These are phyloP conservation scores for Aaosphaeria arxii DNA, from an alignment of 2,329 filamentous ascomycete species.

Conservation along the genomic window DNA sequence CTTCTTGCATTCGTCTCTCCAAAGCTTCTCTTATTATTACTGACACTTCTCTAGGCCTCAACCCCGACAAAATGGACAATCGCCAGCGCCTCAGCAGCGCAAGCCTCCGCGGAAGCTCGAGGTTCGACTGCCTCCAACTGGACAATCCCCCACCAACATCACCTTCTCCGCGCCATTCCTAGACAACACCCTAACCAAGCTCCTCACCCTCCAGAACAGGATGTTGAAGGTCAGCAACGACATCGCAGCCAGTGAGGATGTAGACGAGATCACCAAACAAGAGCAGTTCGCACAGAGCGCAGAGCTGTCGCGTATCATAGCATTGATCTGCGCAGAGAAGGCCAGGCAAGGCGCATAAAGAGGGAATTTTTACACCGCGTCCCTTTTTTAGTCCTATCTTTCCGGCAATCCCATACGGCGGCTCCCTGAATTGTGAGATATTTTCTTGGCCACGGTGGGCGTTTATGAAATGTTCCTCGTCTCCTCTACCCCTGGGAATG, in stretches of 20 bases:
- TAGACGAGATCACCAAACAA: constrained; percentile 47
- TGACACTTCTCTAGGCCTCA: background rate
- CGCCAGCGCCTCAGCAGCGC: constrained; percentile 11
- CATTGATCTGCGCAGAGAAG: constrained; percentile 52
- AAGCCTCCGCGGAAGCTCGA: constrained; percentile 46
- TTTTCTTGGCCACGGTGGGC: too few species aligned
- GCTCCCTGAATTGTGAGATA: too few species aligned
- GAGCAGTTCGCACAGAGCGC: constrained; percentile 51
- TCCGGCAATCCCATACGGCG: background rate
- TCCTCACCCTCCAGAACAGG: constrained; percentile 48
- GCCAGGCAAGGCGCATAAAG: constrained; percentile 43
- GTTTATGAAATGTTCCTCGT: too few species aligned
- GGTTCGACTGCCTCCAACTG: constrained; percentile 43
- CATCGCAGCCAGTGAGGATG: constrained; percentile 43
- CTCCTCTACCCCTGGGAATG: too few species aligned
- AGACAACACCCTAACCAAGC: constrained; percentile 51
- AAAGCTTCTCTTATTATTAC: too few species aligned
- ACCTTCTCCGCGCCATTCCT: constrained; percentile 53
- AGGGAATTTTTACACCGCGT: background rate
- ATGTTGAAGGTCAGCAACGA: constrained; percentile 50
- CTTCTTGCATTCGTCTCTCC: too few species aligned
- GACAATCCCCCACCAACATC: constrained; percentile 36
- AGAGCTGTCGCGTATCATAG: constrained; percentile 49
- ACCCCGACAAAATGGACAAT: background rate
- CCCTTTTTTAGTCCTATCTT: too few species aligned